Conservation (phyloP, 441 rosid genomes). For the Flueggea neowawraea region DNA sequence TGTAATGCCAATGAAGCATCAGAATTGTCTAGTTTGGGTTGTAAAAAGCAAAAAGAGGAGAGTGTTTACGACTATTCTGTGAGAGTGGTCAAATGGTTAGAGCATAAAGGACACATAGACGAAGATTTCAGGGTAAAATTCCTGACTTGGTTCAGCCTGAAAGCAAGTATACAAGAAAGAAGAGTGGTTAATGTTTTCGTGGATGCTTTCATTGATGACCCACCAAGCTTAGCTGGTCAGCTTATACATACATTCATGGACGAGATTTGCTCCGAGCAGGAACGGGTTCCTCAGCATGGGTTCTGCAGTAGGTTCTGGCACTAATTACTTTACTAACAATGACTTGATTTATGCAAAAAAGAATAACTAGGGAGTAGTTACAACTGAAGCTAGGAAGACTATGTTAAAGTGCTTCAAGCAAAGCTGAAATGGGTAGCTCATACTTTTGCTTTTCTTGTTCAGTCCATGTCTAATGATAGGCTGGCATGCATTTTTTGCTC, state of each 20-base stretch:
- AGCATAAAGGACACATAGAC: slow-evolving; percentile 68
- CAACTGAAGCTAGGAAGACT: not conserved
- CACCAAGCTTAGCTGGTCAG: slow-evolving; percentile 78
- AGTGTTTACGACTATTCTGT: slow-evolving; percentile 55
- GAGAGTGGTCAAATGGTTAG: slow-evolving; percentile 69
- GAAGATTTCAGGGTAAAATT: slow-evolving; percentile 86
- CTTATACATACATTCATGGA: slow-evolving; percentile 79
- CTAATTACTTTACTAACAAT: slow-evolving; percentile 10
- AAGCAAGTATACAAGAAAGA: slow-evolving; percentile 71
- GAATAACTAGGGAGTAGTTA: not conserved
- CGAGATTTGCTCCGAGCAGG: slow-evolving; percentile 40
- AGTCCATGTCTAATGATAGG: no score
- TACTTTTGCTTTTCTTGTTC: no score
- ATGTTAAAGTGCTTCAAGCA: not conserved
- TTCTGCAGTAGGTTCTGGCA: slow-evolving; percentile 87
- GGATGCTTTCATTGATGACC: slow-evolving; percentile 66
- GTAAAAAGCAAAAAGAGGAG: slow-evolving; percentile 39
- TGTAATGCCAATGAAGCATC: slow-evolving; percentile 51
- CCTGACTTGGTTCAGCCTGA: slow-evolving; percentile 93
- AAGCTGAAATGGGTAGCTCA: no score
- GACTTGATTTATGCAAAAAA: not conserved
- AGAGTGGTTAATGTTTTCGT: slow-evolving; percentile 75
- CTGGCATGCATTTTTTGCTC: no score
- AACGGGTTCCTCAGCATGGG: slow-evolving; percentile 47
- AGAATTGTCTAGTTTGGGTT: slow-evolving; percentile 35